phyloP scores from a whole-genome alignment of 2,329 filamentous ascomycete genomes.

The Stromatinia cepivora region DNA sequence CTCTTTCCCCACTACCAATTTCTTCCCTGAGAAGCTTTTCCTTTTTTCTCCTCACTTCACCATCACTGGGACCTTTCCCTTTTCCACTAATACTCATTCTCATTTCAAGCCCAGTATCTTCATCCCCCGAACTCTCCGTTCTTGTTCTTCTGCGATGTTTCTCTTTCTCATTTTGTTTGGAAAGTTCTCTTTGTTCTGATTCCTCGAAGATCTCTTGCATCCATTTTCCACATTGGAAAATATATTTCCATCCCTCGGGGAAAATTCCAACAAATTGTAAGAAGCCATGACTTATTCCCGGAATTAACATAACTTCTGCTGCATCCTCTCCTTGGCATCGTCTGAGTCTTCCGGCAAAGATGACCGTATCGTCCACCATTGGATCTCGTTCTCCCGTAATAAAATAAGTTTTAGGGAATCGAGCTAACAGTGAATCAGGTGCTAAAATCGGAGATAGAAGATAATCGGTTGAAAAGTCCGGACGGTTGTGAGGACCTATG shows the following conservation, averaged over 20 bases:
- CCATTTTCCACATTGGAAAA: constrained; percentile 77
- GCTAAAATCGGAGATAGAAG: constrained; percentile 87
- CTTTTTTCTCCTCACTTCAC: constrained; percentile 21
- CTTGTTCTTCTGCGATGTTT: constrained; percentile 31
- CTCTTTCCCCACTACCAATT: constrained; percentile 37
- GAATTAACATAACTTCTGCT: constrained; percentile 80
- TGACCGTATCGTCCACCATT: constrained; percentile 92
- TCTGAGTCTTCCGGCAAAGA: constrained; percentile 87
- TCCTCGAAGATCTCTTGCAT: constrained; percentile 74
- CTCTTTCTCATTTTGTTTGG: constrained; percentile 29
- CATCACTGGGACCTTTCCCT: constrained; percentile 8
- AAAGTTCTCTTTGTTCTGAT: constrained; percentile 43
- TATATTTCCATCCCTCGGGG: constrained; percentile 85
- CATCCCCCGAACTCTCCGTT: constrained; percentile 57
- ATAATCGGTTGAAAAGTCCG: constrained; percentile 90
- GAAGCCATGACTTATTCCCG: constrained; percentile 91
- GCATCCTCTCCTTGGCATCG: constrained; percentile 75
- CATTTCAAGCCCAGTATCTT: constrained; percentile 82
- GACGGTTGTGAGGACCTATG: constrained; percentile 87
- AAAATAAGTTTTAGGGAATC: constrained; percentile 94
- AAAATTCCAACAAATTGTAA: constrained; percentile 87
- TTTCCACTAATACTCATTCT: constrained; percentile 51
- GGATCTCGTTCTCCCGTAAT: constrained; percentile 94
- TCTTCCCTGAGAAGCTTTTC: constrained; percentile 45
- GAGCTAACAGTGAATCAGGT: constrained; percentile 76